These are phyloP conservation scores for Moringa oleifera DNA, from an alignment of 345 rosid genomes.

Conservation along the genomic window DNA sequence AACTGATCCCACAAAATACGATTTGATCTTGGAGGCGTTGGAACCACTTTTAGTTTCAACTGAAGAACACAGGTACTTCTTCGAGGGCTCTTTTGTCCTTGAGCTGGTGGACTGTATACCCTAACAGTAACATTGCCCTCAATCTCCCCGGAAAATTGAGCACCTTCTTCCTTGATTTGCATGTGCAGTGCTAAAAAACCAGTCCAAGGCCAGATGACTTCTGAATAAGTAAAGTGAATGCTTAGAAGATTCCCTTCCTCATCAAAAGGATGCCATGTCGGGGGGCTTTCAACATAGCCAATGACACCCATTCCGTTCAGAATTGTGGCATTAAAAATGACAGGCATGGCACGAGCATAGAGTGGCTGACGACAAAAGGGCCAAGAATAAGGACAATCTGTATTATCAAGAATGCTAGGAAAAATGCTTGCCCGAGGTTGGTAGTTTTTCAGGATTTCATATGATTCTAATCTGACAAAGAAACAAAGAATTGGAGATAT, in stretches of 20 bases:
- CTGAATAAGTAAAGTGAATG: constrained; percentile 78
- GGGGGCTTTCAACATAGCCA: constrained; percentile 76
- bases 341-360: constrained; percentile 95
- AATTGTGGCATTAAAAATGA: constrained; percentile 84
- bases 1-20: constrained; percentile 97
- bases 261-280: constrained; percentile 82
- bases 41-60: constrained; percentile 75
- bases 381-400: constrained; percentile 96
- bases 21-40: constrained; percentile 84
- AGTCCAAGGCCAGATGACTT: constrained; percentile 98
- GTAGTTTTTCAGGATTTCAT: constrained; percentile 86
- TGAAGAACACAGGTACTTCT: constrained; percentile 73
- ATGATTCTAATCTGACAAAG: constrained; percentile 90
- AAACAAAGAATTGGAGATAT: constrained; percentile 24
- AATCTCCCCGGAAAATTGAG: constrained; percentile 72
- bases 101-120: constrained; percentile 72
- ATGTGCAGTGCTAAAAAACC: constrained; percentile 92
- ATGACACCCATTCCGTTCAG: constrained; percentile 96
- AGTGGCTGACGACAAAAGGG: constrained; percentile 97
- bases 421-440: constrained; percentile 92
- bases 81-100: constrained; percentile 55
- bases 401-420: constrained; percentile 79
- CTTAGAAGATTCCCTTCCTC: constrained; percentile 89
- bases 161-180: constrained; percentile 98
- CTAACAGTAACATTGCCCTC: constrained; percentile 76